Evolutionary conservation across 345 rosid genomes (phyloP), one percentile per base, ranked within the genome.

Genomic region (Euphorbia lathyris): DNA sequence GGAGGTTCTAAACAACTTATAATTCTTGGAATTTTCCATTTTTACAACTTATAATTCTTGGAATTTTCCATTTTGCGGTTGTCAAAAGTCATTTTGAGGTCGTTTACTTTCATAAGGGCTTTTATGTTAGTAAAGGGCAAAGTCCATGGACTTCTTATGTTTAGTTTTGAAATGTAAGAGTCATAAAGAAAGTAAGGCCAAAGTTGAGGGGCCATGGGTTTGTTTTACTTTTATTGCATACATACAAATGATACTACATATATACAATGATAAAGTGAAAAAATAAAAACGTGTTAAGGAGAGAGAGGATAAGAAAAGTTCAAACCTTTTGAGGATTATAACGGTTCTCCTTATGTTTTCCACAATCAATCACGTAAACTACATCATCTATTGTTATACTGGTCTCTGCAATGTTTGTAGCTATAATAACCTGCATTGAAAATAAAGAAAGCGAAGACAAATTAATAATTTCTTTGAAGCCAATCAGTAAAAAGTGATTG

Each of bases 311-410:
- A 66, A 16, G 27, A 29, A 63, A 56, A 32, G 45, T 9, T 67
- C 86, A 75, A 74, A 93, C 98, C 97, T 93, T 90, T 14, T 79
- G 96, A 36, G 98, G 96, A 79, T 93, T 88, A 74, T 86, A 93
- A 74, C 96, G 90, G 76, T 86, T 89, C 76, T 93, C 98, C 83
- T 93, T 93, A 76, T 93, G 98, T 83, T 84, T 90, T 73, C 98
- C 98, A 77, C 93, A 86, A 74, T 90, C 97, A 58, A 93, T 85
- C 77, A 93, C 98, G 72, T 86, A 93, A 48, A 93, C 93, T 36
- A 93, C 97, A 82, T 93, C 98, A 75, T 89, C 97, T 62, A 93
- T 89, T 62, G 97, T 93, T 78, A 93, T 85, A 77, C 97, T 93
- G 52, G 97, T 93, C 89, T 93, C 92, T 48, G 92, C 91, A 81